These are phyloP conservation scores for Mycena latifolia DNA, from an alignment of 768 basidiomycete genomes.

Conservation along the genomic window DNA sequence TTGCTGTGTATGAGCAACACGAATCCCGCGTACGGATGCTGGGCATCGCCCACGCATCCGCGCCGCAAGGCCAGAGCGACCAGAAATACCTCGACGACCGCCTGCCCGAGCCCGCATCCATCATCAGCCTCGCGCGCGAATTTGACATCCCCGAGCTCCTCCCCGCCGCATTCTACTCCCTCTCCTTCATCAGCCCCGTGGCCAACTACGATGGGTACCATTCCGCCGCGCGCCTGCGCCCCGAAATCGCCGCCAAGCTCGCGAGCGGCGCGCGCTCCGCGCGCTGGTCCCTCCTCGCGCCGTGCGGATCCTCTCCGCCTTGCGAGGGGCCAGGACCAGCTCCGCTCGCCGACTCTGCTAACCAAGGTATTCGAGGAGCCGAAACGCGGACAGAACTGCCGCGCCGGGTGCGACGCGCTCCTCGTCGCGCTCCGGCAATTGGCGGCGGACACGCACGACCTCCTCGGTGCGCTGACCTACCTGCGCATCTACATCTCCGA, in stretches of 20 bases:
- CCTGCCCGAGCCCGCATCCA: slow-evolving; percentile 10
- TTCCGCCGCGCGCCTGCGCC: background rate
- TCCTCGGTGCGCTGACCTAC: slow-evolving; percentile 20
- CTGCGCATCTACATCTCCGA: slow-evolving; percentile 13
- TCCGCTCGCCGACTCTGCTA: slow-evolving; percentile 4
- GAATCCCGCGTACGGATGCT: background rate
- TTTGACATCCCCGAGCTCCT: slow-evolving; percentile 15
- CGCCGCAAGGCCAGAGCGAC: background rate
- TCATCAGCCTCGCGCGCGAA: slow-evolving; percentile 13
- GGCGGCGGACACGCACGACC: background rate
- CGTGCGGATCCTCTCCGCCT: background rate
- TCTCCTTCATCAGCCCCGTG: slow-evolving; percentile 8
- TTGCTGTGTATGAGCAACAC: background rate
- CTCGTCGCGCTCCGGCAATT: background rate
- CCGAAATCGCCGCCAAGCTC: background rate
- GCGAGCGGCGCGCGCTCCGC: slow-evolving; percentile 1
- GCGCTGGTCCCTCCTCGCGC: slow-evolving; percentile 11
- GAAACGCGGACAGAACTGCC: background rate
- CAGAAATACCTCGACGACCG: slow-evolving; percentile 1
- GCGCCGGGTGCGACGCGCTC: background rate
- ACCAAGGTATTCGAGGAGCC: background rate
- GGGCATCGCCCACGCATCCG: background rate
- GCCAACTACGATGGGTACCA: slow-evolving; percentile 10
- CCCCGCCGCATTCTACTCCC: slow-evolving; percentile 17
- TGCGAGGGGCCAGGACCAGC: slow-evolving; percentile 7